Evolutionary conservation across 2,329 filamentous ascomycete species (phyloP).

Genomic region (Herpotrichia juniperi): DNA sequence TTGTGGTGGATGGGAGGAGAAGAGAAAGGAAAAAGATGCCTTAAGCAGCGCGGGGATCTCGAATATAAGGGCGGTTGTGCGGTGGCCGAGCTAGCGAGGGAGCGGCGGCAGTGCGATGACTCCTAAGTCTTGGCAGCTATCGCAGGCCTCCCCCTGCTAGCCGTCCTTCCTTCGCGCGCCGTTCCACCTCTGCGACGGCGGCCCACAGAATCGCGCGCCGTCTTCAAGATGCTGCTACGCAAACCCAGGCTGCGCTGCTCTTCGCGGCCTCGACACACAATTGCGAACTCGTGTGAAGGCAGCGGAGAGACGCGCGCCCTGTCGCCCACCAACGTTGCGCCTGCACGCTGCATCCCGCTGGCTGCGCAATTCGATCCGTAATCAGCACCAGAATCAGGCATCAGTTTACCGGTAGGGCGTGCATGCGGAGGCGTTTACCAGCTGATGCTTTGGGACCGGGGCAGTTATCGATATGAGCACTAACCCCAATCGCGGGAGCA

Average conservation of each 20-base stretch:
- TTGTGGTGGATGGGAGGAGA: slow-evolving; percentile 23
- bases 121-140: too few relatives aligned
- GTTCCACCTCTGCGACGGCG: slow-evolving; percentile 5
- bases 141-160: not conserved
- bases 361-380: slow-evolving; percentile 9
- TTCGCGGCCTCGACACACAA: not conserved
- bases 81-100: slow-evolving; percentile 7
- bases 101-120: too few relatives aligned
- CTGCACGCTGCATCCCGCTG: not conserved
- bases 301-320: too few relatives aligned
- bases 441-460: slow-evolving; percentile 27
- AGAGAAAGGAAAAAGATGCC: slow-evolving; percentile 24
- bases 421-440: slow-evolving; percentile 26
- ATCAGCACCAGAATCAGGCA: slow-evolving; percentile 3
- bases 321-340: too few relatives aligned
- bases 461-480: slow-evolving; percentile 31
- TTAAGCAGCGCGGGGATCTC: slow-evolving; percentile 37
- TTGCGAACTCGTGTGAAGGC: not conserved
- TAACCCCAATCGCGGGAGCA: slow-evolving; percentile 26
- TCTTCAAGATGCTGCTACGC: not conserved
- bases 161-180: not conserved
- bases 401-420: slow-evolving; percentile 28
- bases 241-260: not conserved
- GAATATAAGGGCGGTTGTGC: slow-evolving; percentile 22
- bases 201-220: not conserved